Percentiles rank a stretch among this genome's conserved stretches.
These are phyloP conservation scores for Calocera viscosa DNA, from an alignment of 768 basidiomycete species.

Conservation along the genomic window DNA sequence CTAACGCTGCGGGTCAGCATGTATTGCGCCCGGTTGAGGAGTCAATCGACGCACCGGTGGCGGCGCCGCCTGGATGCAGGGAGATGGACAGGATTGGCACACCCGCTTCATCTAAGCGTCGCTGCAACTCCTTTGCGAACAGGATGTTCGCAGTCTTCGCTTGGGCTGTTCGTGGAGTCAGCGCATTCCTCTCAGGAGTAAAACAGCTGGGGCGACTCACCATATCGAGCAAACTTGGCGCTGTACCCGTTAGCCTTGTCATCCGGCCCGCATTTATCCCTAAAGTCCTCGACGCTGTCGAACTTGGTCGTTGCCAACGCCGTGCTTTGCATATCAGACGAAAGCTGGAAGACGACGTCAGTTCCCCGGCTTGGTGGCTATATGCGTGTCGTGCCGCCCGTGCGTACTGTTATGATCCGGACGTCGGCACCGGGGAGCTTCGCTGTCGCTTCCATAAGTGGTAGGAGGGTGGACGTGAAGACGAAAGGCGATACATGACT, in stretches of 20 bases:
- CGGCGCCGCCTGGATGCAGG: slow-evolving; percentile 34
- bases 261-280: not conserved
- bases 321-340: not conserved
- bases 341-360: not conserved
- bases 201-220: not conserved
- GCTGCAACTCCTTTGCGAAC: slow-evolving; percentile 40
- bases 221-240: not conserved
- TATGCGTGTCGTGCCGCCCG: not conserved
- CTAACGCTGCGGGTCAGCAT: not conserved
- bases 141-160: slow-evolving; percentile 43
- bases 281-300: slow-evolving; percentile 2
- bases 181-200: no score
- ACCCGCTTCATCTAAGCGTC: slow-evolving; percentile 30
- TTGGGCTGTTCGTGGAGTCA: no score
- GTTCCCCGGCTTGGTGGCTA: no score
- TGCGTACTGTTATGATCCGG: slow-evolving; percentile 44
- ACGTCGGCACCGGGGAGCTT: slow-evolving; percentile 41
- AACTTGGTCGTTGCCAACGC: not conserved
- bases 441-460: slow-evolving; percentile 41
- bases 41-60: slow-evolving; percentile 24
- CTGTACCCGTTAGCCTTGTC: not conserved
- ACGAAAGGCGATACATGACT: slow-evolving; percentile 44
- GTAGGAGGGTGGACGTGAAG: slow-evolving; percentile 43
- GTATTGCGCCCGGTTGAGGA: not conserved
- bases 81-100: slow-evolving; percentile 32